Evolutionary conservation across 352 stramenopile genomes (phyloP), one percentile per base, ranked within the genome.

Genomic region (Pythium chondricola): DNA sequence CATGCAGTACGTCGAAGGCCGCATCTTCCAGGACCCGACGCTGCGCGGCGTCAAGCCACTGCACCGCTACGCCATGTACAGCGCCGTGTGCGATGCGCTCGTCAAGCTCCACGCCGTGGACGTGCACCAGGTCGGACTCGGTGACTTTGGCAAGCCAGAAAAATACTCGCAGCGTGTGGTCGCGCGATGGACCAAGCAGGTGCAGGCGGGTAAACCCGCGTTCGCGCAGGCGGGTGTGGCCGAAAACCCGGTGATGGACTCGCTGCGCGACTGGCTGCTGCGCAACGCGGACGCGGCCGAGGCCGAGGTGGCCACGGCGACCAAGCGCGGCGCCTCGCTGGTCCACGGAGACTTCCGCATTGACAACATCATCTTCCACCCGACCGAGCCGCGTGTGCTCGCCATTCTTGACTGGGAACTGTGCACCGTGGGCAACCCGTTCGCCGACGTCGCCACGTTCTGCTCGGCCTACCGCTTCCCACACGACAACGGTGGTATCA

Each of bases 391-490:
- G 17, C 63, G 76, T 7, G 80, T 95, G 18, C 20, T 93, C 8
- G 85, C 81, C 7, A 81, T 95, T 35, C 56, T 95, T 5, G 85
- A 95, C 67, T 95, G 85, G 85, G 85, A 95, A 50, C 58, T 95
- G 18, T 88, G 74, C 52, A 95, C 85, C 22, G 75, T 95, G 36
- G 85, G 85, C 44, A 87, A 95, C 49, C 81, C 81, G 18, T 81
- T 94, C 45, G 61, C 75, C 1, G 85, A 94, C 57, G 59, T 95
- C 4, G 81, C 83, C 18, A 91, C 84, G 10, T 49, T 88, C 16
- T 61, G 61, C n/a, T 76, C 65, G 4, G 45, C 61, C 3, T 91
- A 84, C 64, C 66, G 69, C 47, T 43, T 82, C 24, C 75, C 76
- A 0, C 36, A 40, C 4, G 52, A 71, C 33, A 52, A 26, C 18